Conservation (phyloP, 1,284 basidiomycete genomes). For the Sporisorium reilianum region DNA sequence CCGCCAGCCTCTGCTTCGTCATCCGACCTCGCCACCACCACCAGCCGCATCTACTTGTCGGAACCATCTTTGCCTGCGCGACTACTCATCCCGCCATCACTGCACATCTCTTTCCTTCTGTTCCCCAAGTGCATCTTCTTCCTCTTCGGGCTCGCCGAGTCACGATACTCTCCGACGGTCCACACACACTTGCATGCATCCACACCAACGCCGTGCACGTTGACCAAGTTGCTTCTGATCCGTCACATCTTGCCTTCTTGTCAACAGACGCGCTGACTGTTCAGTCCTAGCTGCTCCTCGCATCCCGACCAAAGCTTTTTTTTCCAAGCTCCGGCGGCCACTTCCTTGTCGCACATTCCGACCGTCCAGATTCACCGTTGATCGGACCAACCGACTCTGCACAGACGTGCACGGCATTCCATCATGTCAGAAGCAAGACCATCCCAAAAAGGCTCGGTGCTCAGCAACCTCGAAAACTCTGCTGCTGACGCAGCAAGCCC, state of each 20-base stretch:
- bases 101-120: background rate
- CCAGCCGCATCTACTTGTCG: no score
- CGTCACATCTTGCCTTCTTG: no score
- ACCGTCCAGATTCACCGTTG: background rate
- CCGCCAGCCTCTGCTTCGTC: background rate
- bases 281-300: no score
- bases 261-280: no score
- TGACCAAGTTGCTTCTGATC: background rate
- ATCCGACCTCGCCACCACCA: background rate
- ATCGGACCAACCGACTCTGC: background rate
- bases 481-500: conserved; percentile 20
- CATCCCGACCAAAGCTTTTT: background rate
- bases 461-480: conserved; percentile 42
- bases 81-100: background rate
- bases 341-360: background rate
- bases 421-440: conserved; percentile 30
- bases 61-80: background rate
- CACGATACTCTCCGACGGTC: background rate
- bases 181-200: background rate
- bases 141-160: background rate
- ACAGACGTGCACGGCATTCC: no score
- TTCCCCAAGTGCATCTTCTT: background rate
- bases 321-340: no score
- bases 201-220: background rate
- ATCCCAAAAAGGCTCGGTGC: conserved; percentile 34